Evolutionary conservation across 1,139 yeast genomes (phyloP), one percentile per base, ranked within the genome.

Genomic region (Scheffersomyces illinoinensis): DNA sequence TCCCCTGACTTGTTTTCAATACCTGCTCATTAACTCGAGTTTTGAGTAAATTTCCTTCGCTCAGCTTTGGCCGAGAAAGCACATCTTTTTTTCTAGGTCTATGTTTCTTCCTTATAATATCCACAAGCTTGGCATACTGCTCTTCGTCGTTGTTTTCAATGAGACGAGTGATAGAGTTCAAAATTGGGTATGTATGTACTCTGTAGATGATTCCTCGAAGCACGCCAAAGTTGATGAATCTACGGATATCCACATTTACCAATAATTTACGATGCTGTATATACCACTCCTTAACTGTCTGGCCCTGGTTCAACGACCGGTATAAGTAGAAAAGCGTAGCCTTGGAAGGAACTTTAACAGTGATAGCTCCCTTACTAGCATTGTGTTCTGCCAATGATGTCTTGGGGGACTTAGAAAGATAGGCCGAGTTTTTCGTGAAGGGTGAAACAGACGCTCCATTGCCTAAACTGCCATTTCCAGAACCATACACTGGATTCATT

Each of bases 141-240:
- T 68, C 73, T 50, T 63, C 66, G 56, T 72, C 74, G 43, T 71
- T 69, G 55, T 68, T 68, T 61, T 76, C 82, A 14, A 76, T 75
- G 33, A 78, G 76, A 59, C 73, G 74, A 17, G 73, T 73, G 17
- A 77, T 70, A 47, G 75, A 76, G 61, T 73, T 78, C 61, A 81
- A 72, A 2, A 92, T 76, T 0, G 98, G 98, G 68, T 86, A 91
- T 14, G 92, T 79, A 61, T 90, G 84, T 1, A 93, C 91, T 56
- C 98, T 76, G 71, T 93, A 93, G 19, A 96, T 88, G 7, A 96
- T 71, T 0, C 96, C 93, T 62, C 92, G 84, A 49, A 92, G 78
- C 2, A 92, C 83, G 0, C 99, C 99, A 78, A 93, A 96, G 39
- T 93, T 87, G 18, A 95, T 79, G 67, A 96, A 91, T 55, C 97